Evolutionary conservation across 176 grass and related monocot species (phyloP), one percentile per base, ranked within the genome.

Genomic region (Puccinellia tenuiflora): DNA sequence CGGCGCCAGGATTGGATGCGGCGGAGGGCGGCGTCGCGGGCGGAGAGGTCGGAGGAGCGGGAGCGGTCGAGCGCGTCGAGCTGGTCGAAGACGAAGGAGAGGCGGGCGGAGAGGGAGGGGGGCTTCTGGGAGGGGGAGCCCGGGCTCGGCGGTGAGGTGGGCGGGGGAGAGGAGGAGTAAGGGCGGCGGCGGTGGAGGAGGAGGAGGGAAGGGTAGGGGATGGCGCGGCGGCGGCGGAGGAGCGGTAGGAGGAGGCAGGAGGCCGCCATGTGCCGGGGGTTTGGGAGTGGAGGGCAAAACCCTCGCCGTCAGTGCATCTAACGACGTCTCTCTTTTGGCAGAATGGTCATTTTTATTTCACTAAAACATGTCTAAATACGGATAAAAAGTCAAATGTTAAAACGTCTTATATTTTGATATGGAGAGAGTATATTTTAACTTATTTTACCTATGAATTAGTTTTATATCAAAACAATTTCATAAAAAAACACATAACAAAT

Each of bases 51-150:
- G 52, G 89, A 85, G 60, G 89, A 87, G 82, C 90, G 81, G 85
- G 81, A 72, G 67, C 92, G 89, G 51, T 87, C 84, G 31, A 98
- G 87, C 43, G 90, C 71, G 38, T 95, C 90, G 82, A 98, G 92
- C 85, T 98, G 95, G 87, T 98, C 92, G 80, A 98, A 94, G 10
- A 98, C 90, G 87, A 95, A 98, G 70, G 92, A 89, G 75, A 98
- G 95, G 86, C 95, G 95, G 17, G 92, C 85, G 45, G 95, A 98
- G 50, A 98, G 95, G 60, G 95, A 86, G 2, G 95, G 84, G 5
- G 92, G 86, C 56, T 85, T 94, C 46, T 86, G 81, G 74, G 89
- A 61, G n/a, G 84, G 50, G 26, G 85, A 28, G 24, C 42, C 24
- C 7, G 40, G 52, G 55, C 20, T 29, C 17, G 80, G 30, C 5